Percentiles rank a stretch among this genome's conserved stretches.
These are phyloP conservation scores for Penicillium oxalicum DNA, from an alignment of 2,329 filamentous ascomycete species.

Conservation along the genomic window DNA sequence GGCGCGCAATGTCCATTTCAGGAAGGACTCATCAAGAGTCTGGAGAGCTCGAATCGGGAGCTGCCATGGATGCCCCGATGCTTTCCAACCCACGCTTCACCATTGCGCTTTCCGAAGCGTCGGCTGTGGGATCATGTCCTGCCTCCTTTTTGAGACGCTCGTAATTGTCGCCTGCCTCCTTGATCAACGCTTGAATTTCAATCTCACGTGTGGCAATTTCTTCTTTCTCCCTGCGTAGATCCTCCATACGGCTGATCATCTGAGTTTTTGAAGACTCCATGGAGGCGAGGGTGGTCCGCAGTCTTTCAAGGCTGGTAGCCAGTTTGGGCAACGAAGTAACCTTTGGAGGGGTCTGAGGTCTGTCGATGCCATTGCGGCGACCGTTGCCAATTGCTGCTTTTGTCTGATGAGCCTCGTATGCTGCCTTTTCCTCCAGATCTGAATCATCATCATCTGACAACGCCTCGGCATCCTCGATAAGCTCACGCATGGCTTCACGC, in stretches of 20 bases:
- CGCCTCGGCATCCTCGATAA: slow-evolving; percentile 75
- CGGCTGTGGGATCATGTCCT: slow-evolving; percentile 24
- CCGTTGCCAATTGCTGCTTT: slow-evolving; percentile 66
- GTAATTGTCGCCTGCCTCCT: slow-evolving; percentile 71
- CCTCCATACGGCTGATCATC: slow-evolving; percentile 59
- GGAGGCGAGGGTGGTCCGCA: slow-evolving; percentile 56
- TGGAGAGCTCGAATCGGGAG: slow-evolving; percentile 23
- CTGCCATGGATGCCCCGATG: slow-evolving; percentile 28
- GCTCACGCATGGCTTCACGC: slow-evolving; percentile 70
- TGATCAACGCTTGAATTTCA: slow-evolving; percentile 73
- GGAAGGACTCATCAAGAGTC: slow-evolving; percentile 17
- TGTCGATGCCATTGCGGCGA: slow-evolving; percentile 29
- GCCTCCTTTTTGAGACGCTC: slow-evolving; percentile 50
- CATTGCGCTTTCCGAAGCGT: slow-evolving; percentile 23
- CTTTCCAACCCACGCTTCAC: slow-evolving; percentile 35
- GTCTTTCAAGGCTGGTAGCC: slow-evolving; percentile 57
- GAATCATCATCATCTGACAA: slow-evolving; percentile 59
- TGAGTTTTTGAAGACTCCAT: slow-evolving; percentile 59
- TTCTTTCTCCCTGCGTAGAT: slow-evolving; percentile 61
- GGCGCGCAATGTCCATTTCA: not conserved
- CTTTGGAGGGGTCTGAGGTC: slow-evolving; percentile 59
- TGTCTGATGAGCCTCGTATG: slow-evolving; percentile 83
- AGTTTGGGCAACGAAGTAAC: slow-evolving; percentile 74
- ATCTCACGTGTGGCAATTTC: slow-evolving; percentile 64
- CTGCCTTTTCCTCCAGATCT: slow-evolving; percentile 60